Evolutionary conservation across 1,284 basidiomycete species (phyloP), one percentile per base, ranked within the genome.

Genomic region (Ganoderma lingzhi): DNA sequence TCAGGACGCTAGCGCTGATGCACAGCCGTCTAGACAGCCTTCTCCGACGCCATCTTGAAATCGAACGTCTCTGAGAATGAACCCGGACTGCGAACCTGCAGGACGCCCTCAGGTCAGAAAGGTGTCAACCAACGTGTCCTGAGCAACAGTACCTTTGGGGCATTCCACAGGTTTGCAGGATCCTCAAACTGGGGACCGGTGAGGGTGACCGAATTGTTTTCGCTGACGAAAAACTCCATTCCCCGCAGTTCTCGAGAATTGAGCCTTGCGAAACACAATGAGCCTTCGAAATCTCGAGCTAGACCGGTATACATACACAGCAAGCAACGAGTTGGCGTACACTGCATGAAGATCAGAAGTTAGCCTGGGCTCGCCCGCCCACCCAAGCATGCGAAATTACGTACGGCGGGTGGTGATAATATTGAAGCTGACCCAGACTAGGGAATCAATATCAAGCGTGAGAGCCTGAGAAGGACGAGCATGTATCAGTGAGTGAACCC

Each of bases 161-260:
- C 62, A 19, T 63, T 63, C 62, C 62, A 63, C 3, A 63, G 32
- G 4, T 63, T 45, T 8, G 42, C 44, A 19, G 32, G 32, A 5
- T 44, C 62, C 44, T 45, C 42, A 15, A 30, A 45, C 19, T 63
- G 42, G 9, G 62, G 42, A 23, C 32, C 44, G 5, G 15, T n/a
- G 12, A 63, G 44, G 10, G 44, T 63, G 42, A 63, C 10, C 9
- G 62, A 45, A 30, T 44, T 32, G 28, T 28, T 35, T 63, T 45
- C 62, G 62, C 32, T 45, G 23, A 63, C 62, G 44, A 63, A 63
- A 15, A 63, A 44, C 62, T 63, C 62, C 62, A 63, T 63, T 15
- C 62, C 62, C 45, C 42, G 42, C 6, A 63, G 42, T 37, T 63
- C 62, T n/a, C 62, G 62, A 10, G 62, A 63, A 15, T 45, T 63